Evolutionary conservation across 2,329 filamentous ascomycete genomes (phyloP), one percentile per base, ranked within the genome.

Genomic region (Venturia nashicola): DNA sequence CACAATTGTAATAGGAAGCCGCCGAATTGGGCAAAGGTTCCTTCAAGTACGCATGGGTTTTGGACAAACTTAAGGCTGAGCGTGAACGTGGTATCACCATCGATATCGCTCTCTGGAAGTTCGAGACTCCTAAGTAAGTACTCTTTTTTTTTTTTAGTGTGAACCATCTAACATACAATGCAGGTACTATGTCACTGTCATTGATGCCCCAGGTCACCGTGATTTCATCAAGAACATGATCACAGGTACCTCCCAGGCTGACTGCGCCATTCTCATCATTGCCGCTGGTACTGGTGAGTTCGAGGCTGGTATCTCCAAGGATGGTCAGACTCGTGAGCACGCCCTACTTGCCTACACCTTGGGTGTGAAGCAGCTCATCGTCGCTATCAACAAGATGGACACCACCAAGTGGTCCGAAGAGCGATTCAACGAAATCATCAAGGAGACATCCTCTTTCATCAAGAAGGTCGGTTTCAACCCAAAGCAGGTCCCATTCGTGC

Each of bases 191-290:
- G 42, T 43, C 14, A 43, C 42, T 11, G 16, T 46, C 7, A 20
- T 46, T 20, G 90, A 99, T 78, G 94, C 94, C 80, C 94, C 94
- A 77, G 94, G 94, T 83, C 94, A 99, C 84, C 93, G 94, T 94
- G 94, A 99, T 79, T 99, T 97, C 87, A 97, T 99, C 91, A 99
- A 99, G 93, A 99, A 97, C 92, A 99, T 99, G 94, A 99, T 99
- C 82, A 97, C 94, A 89, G 94, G 94, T 92, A 97, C 94, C 78
- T 99, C 94, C 81, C 94, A 97, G 89, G 94, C 94, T 75, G 94
- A 99, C 79, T 97, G 94, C 84, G 94, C 94, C 77, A 91, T 99
- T 81, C 92, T 99, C 86, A 97, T 99, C 84, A 99, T 99, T 83
- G 94, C 93, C 76, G 91, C 94, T 77, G 94, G 94, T 86, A 96